phyloP scores from a whole-genome alignment of 257 asterid genomes.

The Coffea eugenioides region DNA sequence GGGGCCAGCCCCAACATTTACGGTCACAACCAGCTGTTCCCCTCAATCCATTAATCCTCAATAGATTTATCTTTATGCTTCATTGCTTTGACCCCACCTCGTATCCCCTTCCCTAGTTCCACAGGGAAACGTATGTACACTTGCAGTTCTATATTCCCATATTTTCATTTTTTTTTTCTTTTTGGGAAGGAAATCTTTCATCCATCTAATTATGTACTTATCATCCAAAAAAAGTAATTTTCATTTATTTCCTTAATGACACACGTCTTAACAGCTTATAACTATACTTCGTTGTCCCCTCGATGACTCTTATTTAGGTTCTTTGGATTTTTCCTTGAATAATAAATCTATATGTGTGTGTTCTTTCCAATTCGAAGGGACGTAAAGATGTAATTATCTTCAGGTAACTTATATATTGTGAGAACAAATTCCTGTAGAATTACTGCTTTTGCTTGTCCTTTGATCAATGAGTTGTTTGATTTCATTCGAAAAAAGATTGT shows the following conservation, averaged over 20 bases:
- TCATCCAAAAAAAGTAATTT: too few relatives aligned
- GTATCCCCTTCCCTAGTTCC: conserved; percentile 10
- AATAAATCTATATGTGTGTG: too few relatives aligned
- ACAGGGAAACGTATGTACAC: background rate
- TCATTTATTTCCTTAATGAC: too few relatives aligned
- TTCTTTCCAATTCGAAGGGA: background rate
- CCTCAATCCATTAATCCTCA: conserved; percentile 32
- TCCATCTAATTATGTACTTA: too few relatives aligned
- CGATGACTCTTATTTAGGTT: background rate
- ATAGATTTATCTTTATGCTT: conserved; percentile 35
- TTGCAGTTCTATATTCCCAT: background rate
- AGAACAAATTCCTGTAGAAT: background rate
- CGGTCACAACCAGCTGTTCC: conserved; percentile 62
- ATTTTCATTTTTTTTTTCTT: too few relatives aligned
- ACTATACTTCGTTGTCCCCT: too few relatives aligned
- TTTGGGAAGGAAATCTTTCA: background rate
- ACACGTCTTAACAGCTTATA: too few relatives aligned
- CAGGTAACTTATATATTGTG: background rate
- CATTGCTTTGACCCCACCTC: conserved; percentile 44
- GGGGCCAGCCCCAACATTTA: conserved; percentile 57
- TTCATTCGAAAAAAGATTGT: background rate
- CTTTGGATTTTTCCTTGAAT: background rate
- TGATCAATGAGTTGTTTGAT: background rate
- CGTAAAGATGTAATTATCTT: background rate
- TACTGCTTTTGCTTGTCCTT: background rate